Evolutionary conservation across 805 yeast genomes (phyloP).

Genomic region (Candida gorgasii): DNA sequence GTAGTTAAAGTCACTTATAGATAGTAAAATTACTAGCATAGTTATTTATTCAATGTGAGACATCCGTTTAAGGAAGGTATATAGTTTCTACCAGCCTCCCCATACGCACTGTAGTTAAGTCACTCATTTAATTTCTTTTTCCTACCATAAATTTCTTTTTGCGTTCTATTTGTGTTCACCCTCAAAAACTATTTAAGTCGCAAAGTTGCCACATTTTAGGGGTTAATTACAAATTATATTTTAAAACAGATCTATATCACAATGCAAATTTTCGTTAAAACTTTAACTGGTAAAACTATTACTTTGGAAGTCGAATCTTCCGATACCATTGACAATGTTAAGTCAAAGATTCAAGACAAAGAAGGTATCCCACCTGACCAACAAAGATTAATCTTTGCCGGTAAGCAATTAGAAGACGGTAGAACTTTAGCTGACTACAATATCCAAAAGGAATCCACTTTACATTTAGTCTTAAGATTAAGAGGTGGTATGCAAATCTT

Average conservation of each 20-base stretch:
- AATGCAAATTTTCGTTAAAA: conserved; percentile 98
- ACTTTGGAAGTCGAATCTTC: conserved; percentile 98
- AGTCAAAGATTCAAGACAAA: conserved; percentile 98
- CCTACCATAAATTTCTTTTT: conserved; percentile 3
- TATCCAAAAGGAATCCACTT: conserved; percentile 99
- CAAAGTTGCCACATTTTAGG: conserved; percentile 8
- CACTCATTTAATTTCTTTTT: conserved; percentile 7
- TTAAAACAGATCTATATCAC: conserved; percentile 21
- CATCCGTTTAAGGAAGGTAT: no score
- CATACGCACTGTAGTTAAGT: conserved; percentile 4
- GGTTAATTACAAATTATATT: neutral
- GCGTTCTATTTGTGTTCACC: conserved; percentile 3
- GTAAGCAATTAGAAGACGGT: conserved; percentile 99
- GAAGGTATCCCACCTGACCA: conserved; percentile 99
- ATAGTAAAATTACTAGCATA: no score
- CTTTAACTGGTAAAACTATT: conserved; percentile 99
- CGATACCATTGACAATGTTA: conserved; percentile 98
- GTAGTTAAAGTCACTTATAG: no score
- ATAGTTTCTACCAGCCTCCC: conserved; percentile 1
- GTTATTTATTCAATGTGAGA: no score
- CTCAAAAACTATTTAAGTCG: conserved; percentile 9
- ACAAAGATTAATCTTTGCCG: conserved; percentile 99
- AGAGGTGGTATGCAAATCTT: conserved; percentile 79
- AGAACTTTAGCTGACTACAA: conserved; percentile 99
- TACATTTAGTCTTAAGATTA: conserved; percentile 93